Conservation (phyloP, 176 grass and related monocot genomes). For the Tuctoria greenei region DNA sequence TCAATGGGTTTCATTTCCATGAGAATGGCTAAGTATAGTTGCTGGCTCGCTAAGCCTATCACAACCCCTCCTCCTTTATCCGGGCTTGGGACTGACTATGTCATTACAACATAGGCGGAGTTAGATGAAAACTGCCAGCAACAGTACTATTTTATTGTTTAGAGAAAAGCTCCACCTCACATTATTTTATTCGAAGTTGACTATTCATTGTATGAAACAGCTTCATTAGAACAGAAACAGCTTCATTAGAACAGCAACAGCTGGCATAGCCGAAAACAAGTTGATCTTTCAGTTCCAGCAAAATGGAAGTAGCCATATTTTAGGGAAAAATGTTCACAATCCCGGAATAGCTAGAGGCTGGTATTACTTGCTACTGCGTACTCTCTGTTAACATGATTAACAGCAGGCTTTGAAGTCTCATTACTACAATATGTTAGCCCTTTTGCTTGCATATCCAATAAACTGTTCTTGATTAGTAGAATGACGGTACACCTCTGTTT, state of each 20-base stretch:
- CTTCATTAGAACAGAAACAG: neutral
- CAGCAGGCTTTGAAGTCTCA: neutral
- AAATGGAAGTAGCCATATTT: neutral
- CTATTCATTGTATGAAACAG: neutral
- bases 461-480: constrained; percentile 11
- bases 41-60: no score
- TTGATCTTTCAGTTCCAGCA: neutral
- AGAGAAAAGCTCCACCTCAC: neutral
- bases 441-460: neutral
- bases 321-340: neutral
- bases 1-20: no score
- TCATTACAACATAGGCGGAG: no score
- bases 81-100: no score
- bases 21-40: no score
- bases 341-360: neutral
- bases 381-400: constrained; percentile 13
- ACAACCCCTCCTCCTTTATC: no score
- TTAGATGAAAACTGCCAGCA: neutral
- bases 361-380: neutral
- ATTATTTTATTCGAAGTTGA: constrained; percentile 17
- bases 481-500: constrained; percentile 34
- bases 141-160: neutral
- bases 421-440: neutral
- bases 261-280: neutral
- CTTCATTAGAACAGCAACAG: neutral